A percentile compares a stretch with the other conserved stretches of the same genome.
These are phyloP conservation scores for Fusarium haematococcum DNA, from an alignment of 2,329 filamentous ascomycete species.

Conservation along the genomic window DNA sequence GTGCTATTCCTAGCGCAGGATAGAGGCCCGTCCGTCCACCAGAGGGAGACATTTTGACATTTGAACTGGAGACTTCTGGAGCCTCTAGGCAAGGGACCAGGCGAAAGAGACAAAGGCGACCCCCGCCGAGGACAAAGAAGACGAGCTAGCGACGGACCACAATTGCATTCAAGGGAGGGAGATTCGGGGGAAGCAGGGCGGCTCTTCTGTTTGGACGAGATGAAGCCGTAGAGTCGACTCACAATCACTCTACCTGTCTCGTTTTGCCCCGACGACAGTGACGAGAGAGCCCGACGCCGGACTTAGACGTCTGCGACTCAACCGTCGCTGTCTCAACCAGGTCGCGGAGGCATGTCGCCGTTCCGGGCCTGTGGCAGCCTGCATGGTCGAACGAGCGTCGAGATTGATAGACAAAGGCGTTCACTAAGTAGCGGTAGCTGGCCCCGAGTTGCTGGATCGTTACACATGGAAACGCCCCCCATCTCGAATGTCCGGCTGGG, in stretches of 20 bases:
- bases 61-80: slow-evolving; percentile 25
- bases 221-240: slow-evolving; percentile 27
- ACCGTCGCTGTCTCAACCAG: slow-evolving; percentile 42
- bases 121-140: slow-evolving; percentile 21
- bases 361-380: slow-evolving; percentile 23
- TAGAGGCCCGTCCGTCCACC: slow-evolving; percentile 31
- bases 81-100: slow-evolving; percentile 4
- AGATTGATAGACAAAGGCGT: slow-evolving; percentile 33
- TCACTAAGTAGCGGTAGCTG: slow-evolving; percentile 17
- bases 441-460: slow-evolving; percentile 18
- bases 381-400: slow-evolving; percentile 22
- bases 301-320: slow-evolving; percentile 15
- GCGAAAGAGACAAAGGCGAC: slow-evolving; percentile 23
- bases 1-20: slow-evolving; percentile 40
- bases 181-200: slow-evolving; percentile 14
- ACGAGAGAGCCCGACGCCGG: background rate
- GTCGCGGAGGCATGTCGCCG: slow-evolving; percentile 30
- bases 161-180: slow-evolving; percentile 28
- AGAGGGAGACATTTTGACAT: slow-evolving; percentile 34
- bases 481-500: slow-evolving; percentile 20
- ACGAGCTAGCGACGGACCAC: slow-evolving; percentile 1
- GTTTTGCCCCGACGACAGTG: slow-evolving; percentile 14
- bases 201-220: background rate
- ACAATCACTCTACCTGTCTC: slow-evolving; percentile 26
- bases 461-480: slow-evolving; percentile 12